Percentiles rank a stretch among this genome's conserved stretches.
Evolutionary conservation across 495 filamentous ascomycete species (phyloP).

Genomic region (Tuber calosporum): DNA sequence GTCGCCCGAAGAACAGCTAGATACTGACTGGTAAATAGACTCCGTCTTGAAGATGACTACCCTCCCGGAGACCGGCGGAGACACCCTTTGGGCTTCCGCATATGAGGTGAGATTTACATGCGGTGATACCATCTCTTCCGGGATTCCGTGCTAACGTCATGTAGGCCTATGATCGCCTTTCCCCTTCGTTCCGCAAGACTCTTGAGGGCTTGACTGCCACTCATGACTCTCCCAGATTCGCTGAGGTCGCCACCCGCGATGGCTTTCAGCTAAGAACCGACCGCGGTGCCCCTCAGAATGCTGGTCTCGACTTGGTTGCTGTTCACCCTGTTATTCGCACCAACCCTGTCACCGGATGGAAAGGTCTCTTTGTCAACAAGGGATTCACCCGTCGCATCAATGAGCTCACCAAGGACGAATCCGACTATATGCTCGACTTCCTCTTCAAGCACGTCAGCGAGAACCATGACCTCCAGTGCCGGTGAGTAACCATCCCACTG

Average conservation of each 20-base stretch:
- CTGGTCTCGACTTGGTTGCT: conserved; percentile 55
- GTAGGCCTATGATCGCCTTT: conserved; percentile 64
- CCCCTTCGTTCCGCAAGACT: conserved; percentile 57
- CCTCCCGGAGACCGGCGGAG: conserved; percentile 66
- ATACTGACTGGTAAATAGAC: conserved; percentile 45
- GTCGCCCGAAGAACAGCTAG: neutral
- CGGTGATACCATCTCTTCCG: neutral
- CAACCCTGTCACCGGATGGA: conserved; percentile 80
- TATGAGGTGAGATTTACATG: conserved; percentile 53
- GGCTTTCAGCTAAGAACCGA: conserved; percentile 53
- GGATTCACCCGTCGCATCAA: conserved; percentile 59
- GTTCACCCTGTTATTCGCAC: conserved; percentile 68
- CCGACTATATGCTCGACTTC: conserved; percentile 54
- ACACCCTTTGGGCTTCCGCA: conserved; percentile 52
- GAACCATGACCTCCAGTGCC: conserved; percentile 74
- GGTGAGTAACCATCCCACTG: conserved; percentile 35
- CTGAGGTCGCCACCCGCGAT: conserved; percentile 50
- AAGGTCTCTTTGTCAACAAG: conserved; percentile 58
- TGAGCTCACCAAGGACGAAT: conserved; percentile 60
- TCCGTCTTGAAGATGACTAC: conserved; percentile 54
- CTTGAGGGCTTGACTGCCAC: conserved; percentile 62
- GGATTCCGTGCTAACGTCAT: neutral
- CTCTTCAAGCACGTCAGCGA: conserved; percentile 60
- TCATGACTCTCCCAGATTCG: conserved; percentile 57
- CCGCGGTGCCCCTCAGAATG: conserved; percentile 63